phyloP scores from a whole-genome alignment of 2,329 filamentous ascomycete species.

The Sporothrix luriei region DNA sequence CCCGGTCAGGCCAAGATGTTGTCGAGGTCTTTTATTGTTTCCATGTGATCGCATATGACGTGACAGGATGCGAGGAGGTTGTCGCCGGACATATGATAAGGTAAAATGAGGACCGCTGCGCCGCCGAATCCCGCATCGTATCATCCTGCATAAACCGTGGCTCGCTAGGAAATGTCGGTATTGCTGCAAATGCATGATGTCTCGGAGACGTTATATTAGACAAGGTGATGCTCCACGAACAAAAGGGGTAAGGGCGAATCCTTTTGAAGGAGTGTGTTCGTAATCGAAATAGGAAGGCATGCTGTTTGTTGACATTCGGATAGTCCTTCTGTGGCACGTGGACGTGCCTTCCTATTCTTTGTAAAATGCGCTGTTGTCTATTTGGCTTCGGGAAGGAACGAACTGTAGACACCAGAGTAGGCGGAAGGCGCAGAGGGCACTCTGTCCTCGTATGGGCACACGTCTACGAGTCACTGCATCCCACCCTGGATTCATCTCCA shows the following conservation, averaged over 20 bases:
- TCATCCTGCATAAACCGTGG: neutral
- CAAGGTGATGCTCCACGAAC: neutral
- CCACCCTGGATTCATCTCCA: neutral
- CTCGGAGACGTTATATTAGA: neutral
- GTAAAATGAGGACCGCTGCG: neutral
- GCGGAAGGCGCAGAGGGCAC: neutral
- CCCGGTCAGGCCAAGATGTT: neutral
- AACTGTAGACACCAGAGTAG: neutral
- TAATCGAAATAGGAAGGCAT: constrained; percentile 17
- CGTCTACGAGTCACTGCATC: neutral
- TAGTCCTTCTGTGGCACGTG: neutral
- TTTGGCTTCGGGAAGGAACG: neutral
- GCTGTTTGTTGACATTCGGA: neutral
- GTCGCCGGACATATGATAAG: neutral
- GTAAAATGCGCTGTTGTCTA: neutral
- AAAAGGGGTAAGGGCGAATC: neutral
- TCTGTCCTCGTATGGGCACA: constrained; percentile 12
- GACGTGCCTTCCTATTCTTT: constrained; percentile 9
- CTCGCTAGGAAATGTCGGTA: neutral
- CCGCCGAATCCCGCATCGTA: neutral
- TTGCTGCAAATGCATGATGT: neutral
- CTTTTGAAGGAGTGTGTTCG: neutral
- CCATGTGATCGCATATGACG: constrained; percentile 11
- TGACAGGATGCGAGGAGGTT: neutral
- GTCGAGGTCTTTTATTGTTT: neutral